Evolutionary conservation across 768 basidiomycete species (phyloP).

Genomic region (Daedaleopsis nitida): DNA sequence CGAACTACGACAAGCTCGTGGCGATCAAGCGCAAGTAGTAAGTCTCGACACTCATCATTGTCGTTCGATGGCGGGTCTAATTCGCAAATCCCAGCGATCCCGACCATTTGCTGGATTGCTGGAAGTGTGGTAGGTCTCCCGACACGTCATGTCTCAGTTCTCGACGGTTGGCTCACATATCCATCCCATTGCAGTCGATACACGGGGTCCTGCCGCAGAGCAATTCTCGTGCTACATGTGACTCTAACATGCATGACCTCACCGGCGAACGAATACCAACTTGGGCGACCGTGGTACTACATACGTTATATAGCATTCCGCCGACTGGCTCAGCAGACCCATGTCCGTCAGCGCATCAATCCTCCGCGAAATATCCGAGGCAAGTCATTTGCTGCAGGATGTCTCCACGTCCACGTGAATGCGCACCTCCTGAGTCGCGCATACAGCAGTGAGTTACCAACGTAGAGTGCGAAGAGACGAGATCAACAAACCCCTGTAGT

Average conservation of each 20-base stretch:
- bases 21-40: constrained; percentile 9
- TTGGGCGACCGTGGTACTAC: not conserved
- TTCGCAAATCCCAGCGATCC: not conserved
- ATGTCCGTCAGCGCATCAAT: no score
- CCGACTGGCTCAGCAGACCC: not conserved
- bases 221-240: not conserved
- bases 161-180: not conserved
- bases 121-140: constrained; percentile 8
- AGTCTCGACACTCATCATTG: not conserved
- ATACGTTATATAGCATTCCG: not conserved
- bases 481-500: no score
- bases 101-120: constrained; percentile 9
- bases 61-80: not conserved
- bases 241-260: not conserved
- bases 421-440: no score
- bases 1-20: not conserved
- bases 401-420: no score
- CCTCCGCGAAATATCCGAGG: no score
- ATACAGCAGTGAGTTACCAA: no score
- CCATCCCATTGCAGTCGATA: not conserved
- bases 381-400: no score
- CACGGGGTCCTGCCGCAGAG: not conserved
- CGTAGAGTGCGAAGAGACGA: no score
- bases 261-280: no score
- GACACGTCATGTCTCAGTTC: not conserved